Percentiles rank a stretch among this genome's conserved stretches.
Evolutionary conservation across 352 stramenopile species (phyloP).

Genomic region (Pythium angustatum): DNA sequence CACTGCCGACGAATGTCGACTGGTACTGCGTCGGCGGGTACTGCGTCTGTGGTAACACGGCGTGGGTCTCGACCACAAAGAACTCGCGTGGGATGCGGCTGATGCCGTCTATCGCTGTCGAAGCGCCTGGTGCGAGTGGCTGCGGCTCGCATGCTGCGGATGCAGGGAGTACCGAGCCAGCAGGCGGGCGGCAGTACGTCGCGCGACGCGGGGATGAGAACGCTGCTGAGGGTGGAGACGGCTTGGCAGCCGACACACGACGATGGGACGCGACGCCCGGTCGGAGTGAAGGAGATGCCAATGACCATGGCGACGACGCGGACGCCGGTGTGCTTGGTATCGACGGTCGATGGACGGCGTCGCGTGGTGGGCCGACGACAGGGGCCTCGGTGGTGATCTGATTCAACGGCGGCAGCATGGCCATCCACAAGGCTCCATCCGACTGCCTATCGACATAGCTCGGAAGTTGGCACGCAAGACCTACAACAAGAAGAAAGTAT

Average conservation of each 20-base stretch:
- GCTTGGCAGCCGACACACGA: constrained; percentile 14
- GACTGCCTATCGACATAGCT: no score
- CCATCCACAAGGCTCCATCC: no score
- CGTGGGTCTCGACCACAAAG: constrained; percentile 75
- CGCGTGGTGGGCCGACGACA: constrained; percentile 2
- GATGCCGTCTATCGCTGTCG: constrained; percentile 23
- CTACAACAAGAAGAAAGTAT: no score
- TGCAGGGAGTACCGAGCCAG: no score
- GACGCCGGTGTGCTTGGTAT: no score
- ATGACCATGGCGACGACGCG: not conserved
- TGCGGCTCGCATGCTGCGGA: not conserved
- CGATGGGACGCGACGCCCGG: not conserved
- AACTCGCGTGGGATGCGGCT: constrained; percentile 70
- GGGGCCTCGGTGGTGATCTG: not conserved
- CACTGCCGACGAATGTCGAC: constrained; percentile 42
- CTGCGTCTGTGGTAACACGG: constrained; percentile 46
- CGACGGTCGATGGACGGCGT: constrained; percentile 3
- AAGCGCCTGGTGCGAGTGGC: not conserved
- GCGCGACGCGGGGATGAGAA: constrained; percentile 16
- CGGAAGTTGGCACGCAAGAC: no score
- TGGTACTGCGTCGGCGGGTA: constrained; percentile 64
- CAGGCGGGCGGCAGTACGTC: no score
- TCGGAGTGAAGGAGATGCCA: not conserved
- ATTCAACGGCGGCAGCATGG: constrained; percentile 10
- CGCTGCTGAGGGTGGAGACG: not conserved